Conservation (phyloP, 2,329 filamentous ascomycete genomes). For the Aspergillus intermedius region DNA sequence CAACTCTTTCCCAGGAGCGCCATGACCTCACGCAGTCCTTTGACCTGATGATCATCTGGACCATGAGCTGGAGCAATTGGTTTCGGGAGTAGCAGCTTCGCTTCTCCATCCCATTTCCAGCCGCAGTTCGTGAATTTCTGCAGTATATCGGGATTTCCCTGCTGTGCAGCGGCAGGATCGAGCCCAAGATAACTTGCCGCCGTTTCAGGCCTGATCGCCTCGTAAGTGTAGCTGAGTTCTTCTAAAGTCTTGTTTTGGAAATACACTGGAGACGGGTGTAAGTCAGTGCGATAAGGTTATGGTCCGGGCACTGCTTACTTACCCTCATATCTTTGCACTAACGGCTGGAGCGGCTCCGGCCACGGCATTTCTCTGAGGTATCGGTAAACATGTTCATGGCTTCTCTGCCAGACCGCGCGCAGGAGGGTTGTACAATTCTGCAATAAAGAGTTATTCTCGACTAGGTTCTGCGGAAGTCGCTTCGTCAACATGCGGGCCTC, state of each 20-base stretch:
- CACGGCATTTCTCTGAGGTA: slow-evolving; percentile 28
- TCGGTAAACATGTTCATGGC: slow-evolving; percentile 30
- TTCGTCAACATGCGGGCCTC: slow-evolving; percentile 36
- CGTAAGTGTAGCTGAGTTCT: slow-evolving; percentile 34
- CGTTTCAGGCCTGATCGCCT: slow-evolving; percentile 31
- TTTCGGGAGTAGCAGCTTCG: slow-evolving; percentile 29
- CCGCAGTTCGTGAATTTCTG: slow-evolving; percentile 28
- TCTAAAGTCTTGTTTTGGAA: slow-evolving; percentile 34
- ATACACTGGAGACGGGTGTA: slow-evolving; percentile 19
- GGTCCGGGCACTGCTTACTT: slow-evolving; percentile 6
- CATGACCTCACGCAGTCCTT: slow-evolving; percentile 28
- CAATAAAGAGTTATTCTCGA: slow-evolving; percentile 24
- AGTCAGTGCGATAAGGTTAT: neutral
- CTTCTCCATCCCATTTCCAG: slow-evolving; percentile 34
- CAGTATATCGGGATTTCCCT: slow-evolving; percentile 23
- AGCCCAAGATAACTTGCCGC: slow-evolving; percentile 34
- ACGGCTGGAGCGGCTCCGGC: slow-evolving; percentile 24
- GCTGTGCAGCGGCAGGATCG: slow-evolving; percentile 19
- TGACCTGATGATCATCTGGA: slow-evolving; percentile 11
- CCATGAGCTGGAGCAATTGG: slow-evolving; percentile 15
- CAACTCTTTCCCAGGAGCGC: slow-evolving; percentile 26
- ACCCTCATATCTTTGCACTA: slow-evolving; percentile 33
- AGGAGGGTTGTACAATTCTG: slow-evolving; percentile 31
- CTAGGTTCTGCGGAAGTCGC: slow-evolving; percentile 28
- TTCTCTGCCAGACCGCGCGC: slow-evolving; percentile 33